phyloP scores from a whole-genome alignment of 331 rosid genomes.

The Malus hybrid region DNA sequence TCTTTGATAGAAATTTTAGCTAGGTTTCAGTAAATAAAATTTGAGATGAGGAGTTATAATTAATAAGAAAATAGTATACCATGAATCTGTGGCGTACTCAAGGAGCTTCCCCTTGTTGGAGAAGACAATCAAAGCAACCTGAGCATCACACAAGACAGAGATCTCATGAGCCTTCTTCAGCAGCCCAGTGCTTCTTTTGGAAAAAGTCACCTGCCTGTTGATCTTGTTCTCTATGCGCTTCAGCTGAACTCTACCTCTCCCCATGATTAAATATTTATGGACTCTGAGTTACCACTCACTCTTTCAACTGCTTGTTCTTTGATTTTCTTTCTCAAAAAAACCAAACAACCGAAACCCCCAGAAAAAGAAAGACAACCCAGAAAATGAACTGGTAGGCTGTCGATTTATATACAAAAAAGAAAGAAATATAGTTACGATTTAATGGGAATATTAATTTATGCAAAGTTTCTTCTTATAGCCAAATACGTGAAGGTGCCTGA shows the following conservation, averaged over 20 bases:
- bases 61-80: slow-evolving; percentile 25
- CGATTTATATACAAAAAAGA: not conserved
- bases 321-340: slow-evolving; percentile 2
- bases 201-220: slow-evolving; percentile 80
- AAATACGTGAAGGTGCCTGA: slow-evolving; percentile 17
- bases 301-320: slow-evolving; percentile 15
- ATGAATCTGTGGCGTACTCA: slow-evolving; percentile 75
- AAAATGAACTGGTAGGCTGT: not conserved
- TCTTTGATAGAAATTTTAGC: not conserved
- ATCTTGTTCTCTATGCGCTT: slow-evolving; percentile 86
- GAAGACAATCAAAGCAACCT: slow-evolving; percentile 80
- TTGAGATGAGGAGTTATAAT: not conserved
- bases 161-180: slow-evolving; percentile 82
- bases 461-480: slow-evolving; percentile 1
- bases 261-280: slow-evolving; percentile 29
- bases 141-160: slow-evolving; percentile 93
- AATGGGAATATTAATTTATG: slow-evolving; percentile 14
- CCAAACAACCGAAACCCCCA: slow-evolving; percentile 2
- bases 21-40: not conserved
- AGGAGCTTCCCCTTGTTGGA: slow-evolving; percentile 76
- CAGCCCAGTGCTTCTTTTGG: slow-evolving; percentile 76
- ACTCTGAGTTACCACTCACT: not conserved
- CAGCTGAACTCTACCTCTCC: slow-evolving; percentile 84
- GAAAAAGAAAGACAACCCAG: not conserved
- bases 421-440: not conserved